These are phyloP conservation scores for Leccinum pallidistipes DNA, from an alignment of 1,284 basidiomycete species.

Conservation along the genomic window DNA sequence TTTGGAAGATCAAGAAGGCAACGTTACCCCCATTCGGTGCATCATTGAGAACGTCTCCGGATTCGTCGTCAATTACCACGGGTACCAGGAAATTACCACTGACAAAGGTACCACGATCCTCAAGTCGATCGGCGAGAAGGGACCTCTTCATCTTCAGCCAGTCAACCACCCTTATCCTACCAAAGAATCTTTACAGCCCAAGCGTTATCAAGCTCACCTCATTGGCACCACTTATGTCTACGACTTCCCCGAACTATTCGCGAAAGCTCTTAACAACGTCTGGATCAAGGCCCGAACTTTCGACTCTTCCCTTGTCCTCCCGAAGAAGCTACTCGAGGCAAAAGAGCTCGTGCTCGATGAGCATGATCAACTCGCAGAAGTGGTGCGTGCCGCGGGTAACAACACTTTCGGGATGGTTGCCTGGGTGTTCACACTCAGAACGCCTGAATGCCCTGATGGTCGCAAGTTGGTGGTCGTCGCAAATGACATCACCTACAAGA, in stretches of 20 bases:
- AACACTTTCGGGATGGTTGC: slow-evolving; percentile 96
- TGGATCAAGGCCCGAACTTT: slow-evolving; percentile 77
- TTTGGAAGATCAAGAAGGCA: slow-evolving; percentile 91
- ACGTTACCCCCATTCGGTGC: slow-evolving; percentile 93
- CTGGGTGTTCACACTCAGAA: slow-evolving; percentile 93
- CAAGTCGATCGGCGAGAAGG: slow-evolving; percentile 86
- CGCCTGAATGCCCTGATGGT: slow-evolving; percentile 92
- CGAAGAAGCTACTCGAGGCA: slow-evolving; percentile 51
- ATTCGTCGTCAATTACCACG: slow-evolving; percentile 98
- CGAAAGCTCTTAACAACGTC: slow-evolving; percentile 68
- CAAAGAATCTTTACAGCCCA: slow-evolving; percentile 98
- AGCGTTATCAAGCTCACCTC: slow-evolving; percentile 98
- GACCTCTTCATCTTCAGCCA: slow-evolving; percentile 73
- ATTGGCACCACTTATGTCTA: slow-evolving; percentile 98
- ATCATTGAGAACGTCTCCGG: slow-evolving; percentile 99
- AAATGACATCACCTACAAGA: slow-evolving; percentile 99
- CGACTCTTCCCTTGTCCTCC: slow-evolving; percentile 69
- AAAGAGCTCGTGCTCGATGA: slow-evolving; percentile 95
- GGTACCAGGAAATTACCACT: slow-evolving; percentile 98
- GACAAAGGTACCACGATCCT: slow-evolving; percentile 94
- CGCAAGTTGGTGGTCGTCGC: slow-evolving; percentile 90
- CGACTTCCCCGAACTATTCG: slow-evolving; percentile 97
- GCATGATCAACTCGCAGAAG: slow-evolving; percentile 86
- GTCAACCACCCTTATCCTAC: slow-evolving; percentile 93
- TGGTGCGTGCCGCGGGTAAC: slow-evolving; percentile 89